Evolutionary conservation across 768 basidiomycete species (phyloP), one percentile per base, ranked within the genome.

Genomic region (Suillus spraguei): DNA sequence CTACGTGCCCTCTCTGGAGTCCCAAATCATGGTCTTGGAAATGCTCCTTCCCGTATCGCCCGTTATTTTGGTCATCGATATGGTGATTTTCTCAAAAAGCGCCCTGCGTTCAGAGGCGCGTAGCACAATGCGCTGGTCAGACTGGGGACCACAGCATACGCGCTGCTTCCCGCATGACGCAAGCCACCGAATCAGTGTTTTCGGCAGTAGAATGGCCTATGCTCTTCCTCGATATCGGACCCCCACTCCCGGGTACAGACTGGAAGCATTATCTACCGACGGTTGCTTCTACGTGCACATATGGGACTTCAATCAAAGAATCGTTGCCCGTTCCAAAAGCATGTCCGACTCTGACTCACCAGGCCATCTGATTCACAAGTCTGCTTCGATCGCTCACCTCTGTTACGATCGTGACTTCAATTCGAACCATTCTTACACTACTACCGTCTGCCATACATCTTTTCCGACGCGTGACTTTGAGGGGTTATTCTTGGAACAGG

Each of bases 211-310:
- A 44, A 44, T 44, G 20, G 42, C 42, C 42, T 46, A 46, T n/a
- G 44, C 44, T 46, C 44, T 46, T 46, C 44, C 44, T 46, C n/a
- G n/a, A n/a, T 46, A 46, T 46, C n/a, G n/a, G 10, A 46, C 44
- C n/a, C 42, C n/a, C n/a, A 11, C n/a, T n/a, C 4, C n/a, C 11
- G 44, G 44, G 20, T 10, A 46, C 1, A 46, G n/a, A n/a, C 9
- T n/a, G 44, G 44, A n/a, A 22, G 44, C n/a, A 4, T n/a, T 46
- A n/a, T n/a, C n/a, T 46, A 10, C 42, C 20, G 42, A 44, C 4
- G 20, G 42, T 44, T 20, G 20, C n/a, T 46, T 46, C 44, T 11
- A 46, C 5, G 44, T 46, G 10, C 44, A 46, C 5, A 46, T 46
- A 5, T 46, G n/a, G 44, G 44, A 46, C 44, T 46, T 46, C 44